Evolutionary conservation across 176 grass and related monocot species (phyloP).

Genomic region (Stipa capillata): DNA sequence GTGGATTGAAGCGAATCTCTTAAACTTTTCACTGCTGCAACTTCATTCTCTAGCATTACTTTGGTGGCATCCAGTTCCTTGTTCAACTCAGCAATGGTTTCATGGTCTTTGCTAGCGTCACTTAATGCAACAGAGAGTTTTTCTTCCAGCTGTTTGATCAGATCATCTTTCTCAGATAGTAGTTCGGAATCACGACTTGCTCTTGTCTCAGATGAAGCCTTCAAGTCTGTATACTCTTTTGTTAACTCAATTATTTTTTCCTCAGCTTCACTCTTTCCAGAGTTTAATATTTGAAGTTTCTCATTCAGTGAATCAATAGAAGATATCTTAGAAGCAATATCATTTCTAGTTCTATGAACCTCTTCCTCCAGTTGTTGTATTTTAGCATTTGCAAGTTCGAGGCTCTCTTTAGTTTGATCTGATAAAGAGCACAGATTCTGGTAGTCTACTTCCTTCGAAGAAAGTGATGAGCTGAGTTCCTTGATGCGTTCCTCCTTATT

Average conservation of each 20-base stretch:
- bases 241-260: slow-evolving; percentile 48
- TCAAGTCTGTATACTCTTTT: slow-evolving; percentile 55
- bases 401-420: slow-evolving; percentile 45
- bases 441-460: slow-evolving; percentile 61
- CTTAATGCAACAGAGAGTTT: slow-evolving; percentile 62
- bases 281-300: slow-evolving; percentile 45
- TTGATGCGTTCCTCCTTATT: slow-evolving; percentile 55
- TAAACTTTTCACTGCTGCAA: slow-evolving; percentile 34
- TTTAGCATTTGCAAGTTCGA: slow-evolving; percentile 58
- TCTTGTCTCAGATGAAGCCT: slow-evolving; percentile 53
- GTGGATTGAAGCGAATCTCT: slow-evolving; percentile 53
- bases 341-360: slow-evolving; percentile 41
- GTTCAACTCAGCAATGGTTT: slow-evolving; percentile 55
- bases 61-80: slow-evolving; percentile 52
- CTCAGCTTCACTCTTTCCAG: slow-evolving; percentile 57
- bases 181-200: slow-evolving; percentile 40
- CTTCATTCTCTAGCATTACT: slow-evolving; percentile 58
- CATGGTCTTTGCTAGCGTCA: slow-evolving; percentile 50
- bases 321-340: slow-evolving; percentile 54
- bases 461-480: slow-evolving; percentile 62
- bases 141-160: slow-evolving; percentile 56
- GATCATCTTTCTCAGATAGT: slow-evolving; percentile 58
- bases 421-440: slow-evolving; percentile 37
- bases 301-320: slow-evolving; percentile 65
- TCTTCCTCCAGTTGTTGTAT: slow-evolving; percentile 67